phyloP scores from a whole-genome alignment of 768 basidiomycete species.

The Mycena crocata region DNA sequence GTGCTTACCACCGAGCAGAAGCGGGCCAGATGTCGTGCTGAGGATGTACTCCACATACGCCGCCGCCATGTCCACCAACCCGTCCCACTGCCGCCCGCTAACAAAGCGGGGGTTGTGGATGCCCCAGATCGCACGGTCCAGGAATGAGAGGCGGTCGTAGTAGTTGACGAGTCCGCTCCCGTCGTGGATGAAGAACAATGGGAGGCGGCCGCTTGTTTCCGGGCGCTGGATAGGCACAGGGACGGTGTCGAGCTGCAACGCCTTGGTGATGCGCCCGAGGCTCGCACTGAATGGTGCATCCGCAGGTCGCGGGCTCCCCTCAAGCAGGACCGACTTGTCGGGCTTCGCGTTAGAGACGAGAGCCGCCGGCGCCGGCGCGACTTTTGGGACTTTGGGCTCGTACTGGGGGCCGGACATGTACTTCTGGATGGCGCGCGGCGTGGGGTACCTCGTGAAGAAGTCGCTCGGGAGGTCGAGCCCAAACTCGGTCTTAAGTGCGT shows the following conservation, averaged over 20 bases:
- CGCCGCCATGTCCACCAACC: conserved; percentile 63
- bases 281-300: background rate
- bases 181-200: conserved; percentile 78
- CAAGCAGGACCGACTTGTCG: background rate
- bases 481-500: conserved; percentile 57
- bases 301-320: background rate
- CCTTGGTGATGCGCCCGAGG: conserved; percentile 26
- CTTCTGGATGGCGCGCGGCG: conserved; percentile 51
- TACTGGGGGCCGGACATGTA: conserved; percentile 36
- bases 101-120: conserved; percentile 68
- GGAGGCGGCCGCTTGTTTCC: conserved; percentile 41
- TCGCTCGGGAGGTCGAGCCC: conserved; percentile 56
- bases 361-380: background rate
- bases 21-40: conserved; percentile 46
- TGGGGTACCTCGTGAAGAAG: conserved; percentile 55
- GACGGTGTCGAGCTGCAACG: conserved; percentile 40
- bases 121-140: conserved; percentile 69
- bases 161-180: conserved; percentile 73
- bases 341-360: background rate
- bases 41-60: conserved; percentile 59
- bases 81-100: conserved; percentile 58
- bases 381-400: background rate
- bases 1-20: conserved; percentile 71
- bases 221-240: conserved; percentile 52
- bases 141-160: conserved; percentile 56